phyloP scores from a whole-genome alignment of 1,284 basidiomycete genomes.

The Papiliotrema terrestris region DNA sequence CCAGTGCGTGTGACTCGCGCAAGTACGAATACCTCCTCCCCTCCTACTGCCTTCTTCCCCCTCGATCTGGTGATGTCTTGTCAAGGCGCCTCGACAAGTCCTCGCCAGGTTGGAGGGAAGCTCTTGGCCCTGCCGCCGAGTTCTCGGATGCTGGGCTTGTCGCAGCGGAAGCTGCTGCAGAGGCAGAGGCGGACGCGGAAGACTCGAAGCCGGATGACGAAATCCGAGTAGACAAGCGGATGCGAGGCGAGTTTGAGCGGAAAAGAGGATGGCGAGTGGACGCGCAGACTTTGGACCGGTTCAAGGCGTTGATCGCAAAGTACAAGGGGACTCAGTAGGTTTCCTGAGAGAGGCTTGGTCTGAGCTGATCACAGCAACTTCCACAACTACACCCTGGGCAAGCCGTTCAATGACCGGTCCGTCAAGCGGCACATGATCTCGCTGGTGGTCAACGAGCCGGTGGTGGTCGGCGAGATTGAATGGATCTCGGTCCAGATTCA shows the following conservation, averaged over 20 bases:
- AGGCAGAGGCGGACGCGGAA: constrained; percentile 9
- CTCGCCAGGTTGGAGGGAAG: constrained; percentile 42
- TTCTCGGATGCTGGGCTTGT: constrained; percentile 41
- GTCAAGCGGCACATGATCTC: constrained; percentile 80
- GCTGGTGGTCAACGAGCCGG: constrained; percentile 61
- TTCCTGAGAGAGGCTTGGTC: constrained; percentile 2
- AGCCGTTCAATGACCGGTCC: constrained; percentile 76
- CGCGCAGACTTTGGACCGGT: constrained; percentile 55
- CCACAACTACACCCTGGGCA: constrained; percentile 93
- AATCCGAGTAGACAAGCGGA: constrained; percentile 13
- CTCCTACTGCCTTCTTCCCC: constrained; percentile 87
- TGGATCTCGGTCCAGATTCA: constrained; percentile 94
- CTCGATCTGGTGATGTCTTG: constrained; percentile 70
- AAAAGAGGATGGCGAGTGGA: constrained; percentile 62
- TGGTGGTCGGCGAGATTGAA: constrained; percentile 81
- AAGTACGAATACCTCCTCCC: constrained; percentile 98
- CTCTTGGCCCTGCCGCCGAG: constrained; percentile 28
- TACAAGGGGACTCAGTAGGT: constrained; percentile 62
- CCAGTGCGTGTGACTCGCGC: constrained; percentile 81
- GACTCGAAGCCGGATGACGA: neutral
- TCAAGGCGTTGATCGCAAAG: constrained; percentile 60
- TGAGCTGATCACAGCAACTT: constrained; percentile 66
- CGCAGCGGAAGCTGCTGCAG: constrained; percentile 22
- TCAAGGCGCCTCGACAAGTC: constrained; percentile 52
- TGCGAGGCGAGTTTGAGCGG: constrained; percentile 40